Evolutionary conservation across 2,329 filamentous ascomycete species (phyloP).

Genomic region (Akanthomyces lecanii): DNA sequence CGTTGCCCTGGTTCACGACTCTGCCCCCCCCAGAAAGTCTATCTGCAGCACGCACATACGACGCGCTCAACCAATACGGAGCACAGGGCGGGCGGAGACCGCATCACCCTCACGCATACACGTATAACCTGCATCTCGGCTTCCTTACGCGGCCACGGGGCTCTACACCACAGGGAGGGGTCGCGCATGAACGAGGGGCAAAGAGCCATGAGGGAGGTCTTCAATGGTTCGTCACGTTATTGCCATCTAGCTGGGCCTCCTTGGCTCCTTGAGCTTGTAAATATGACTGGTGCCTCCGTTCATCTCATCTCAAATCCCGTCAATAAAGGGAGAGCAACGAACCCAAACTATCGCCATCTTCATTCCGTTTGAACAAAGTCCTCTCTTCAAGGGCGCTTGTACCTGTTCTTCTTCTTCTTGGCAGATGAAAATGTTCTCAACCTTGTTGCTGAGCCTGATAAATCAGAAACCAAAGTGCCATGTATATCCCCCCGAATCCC

Average conservation of each 20-base stretch:
- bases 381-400: background rate
- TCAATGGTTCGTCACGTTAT: conserved; percentile 7
- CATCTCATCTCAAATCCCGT: background rate
- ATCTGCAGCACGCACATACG: background rate
- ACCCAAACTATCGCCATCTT: background rate
- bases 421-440: background rate
- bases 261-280: background rate
- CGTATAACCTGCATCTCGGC: conserved; percentile 2
- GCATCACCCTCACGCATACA: background rate
- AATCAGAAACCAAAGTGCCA: background rate
- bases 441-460: background rate
- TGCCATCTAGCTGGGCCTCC: background rate
- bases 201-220: background rate
- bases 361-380: background rate
- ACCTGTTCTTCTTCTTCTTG: background rate
- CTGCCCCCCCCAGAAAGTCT: background rate
- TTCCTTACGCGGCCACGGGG: conserved; percentile 3
- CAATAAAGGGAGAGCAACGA: conserved; percentile 8
- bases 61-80: background rate
- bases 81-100: background rate
- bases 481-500: background rate
- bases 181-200: background rate
- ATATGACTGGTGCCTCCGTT: too few species aligned
- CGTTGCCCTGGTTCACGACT: conserved; percentile 2
- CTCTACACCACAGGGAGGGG: conserved; percentile 1